These are phyloP conservation scores for Xylaria flabelliformis DNA, from an alignment of 495 filamentous ascomycete species.

Conservation along the genomic window DNA sequence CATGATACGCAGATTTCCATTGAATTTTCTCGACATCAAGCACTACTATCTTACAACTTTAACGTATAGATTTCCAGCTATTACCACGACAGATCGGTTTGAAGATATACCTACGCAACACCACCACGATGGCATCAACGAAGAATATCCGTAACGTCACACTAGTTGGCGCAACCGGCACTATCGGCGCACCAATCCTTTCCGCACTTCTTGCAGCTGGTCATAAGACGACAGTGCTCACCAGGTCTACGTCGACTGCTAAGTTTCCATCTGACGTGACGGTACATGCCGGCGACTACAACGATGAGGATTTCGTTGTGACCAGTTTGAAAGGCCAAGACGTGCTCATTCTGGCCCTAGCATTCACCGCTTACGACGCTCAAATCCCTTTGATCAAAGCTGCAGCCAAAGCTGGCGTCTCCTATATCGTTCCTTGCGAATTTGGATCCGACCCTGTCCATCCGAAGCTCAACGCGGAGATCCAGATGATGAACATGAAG, in stretches of 20 bases:
- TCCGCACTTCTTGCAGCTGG: constrained; percentile 39
- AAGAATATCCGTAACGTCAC: constrained; percentile 37
- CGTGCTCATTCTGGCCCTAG: constrained; percentile 61
- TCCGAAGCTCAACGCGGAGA: constrained; percentile 11
- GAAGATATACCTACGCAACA: neutral
- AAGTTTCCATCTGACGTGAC: constrained; percentile 24
- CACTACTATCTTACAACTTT: no score
- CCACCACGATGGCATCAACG: constrained; percentile 4
- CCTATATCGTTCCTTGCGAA: constrained; percentile 64
- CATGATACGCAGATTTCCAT: neutral
- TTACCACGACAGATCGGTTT: neutral
- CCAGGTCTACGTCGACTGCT: constrained; percentile 38
- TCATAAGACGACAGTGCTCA: constrained; percentile 45
- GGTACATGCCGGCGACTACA: constrained; percentile 24
- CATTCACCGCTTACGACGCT: constrained; percentile 27
- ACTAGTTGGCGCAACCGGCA: constrained; percentile 48
- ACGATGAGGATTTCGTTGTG: constrained; percentile 28
- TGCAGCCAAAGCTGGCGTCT: constrained; percentile 62
- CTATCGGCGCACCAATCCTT: constrained; percentile 46
- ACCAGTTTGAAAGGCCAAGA: constrained; percentile 45
- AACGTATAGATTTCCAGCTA: neutral
- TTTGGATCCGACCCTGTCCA: constrained; percentile 49
- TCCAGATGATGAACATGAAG: constrained; percentile 14
- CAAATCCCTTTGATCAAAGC: constrained; percentile 54
- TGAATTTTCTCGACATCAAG: neutral